phyloP scores from a whole-genome alignment of 2,329 filamentous ascomycete species.

The Fusarium sp. region DNA sequence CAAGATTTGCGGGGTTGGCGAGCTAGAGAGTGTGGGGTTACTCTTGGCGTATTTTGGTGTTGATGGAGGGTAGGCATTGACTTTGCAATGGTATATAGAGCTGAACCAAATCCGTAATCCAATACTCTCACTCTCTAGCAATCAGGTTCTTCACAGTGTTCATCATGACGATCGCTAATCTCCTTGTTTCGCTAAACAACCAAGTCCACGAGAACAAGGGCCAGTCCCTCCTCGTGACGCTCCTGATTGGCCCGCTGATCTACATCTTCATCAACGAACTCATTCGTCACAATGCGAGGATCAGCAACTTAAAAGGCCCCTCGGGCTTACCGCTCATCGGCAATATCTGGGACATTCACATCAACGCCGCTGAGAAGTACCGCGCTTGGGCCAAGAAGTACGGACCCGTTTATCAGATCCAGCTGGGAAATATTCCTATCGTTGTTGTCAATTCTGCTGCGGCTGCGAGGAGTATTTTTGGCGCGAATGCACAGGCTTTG shows the following conservation, averaged over 20 bases:
- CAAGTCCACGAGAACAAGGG: conserved; percentile 35
- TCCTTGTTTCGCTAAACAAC: conserved; percentile 31
- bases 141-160: too few species aligned
- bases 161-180: conserved; percentile 42
- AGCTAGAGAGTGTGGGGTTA: not conserved
- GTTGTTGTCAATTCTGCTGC: conserved; percentile 65
- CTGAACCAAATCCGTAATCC: not conserved
- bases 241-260: conserved; percentile 48
- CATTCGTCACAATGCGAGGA: conserved; percentile 54
- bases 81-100: not conserved
- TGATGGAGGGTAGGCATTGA: not conserved
- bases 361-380: conserved; percentile 66
- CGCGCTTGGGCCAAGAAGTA: conserved; percentile 61
- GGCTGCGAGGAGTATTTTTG: conserved; percentile 60
- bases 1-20: not conserved
- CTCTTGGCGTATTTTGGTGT: not conserved
- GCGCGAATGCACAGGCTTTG: conserved; percentile 61
- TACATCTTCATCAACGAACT: conserved; percentile 61
- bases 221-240: conserved; percentile 33
- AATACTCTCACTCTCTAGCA: not conserved
- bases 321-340: conserved; percentile 62
- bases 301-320: conserved; percentile 59
- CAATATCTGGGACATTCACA: conserved; percentile 63
- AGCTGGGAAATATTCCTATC: conserved; percentile 65
- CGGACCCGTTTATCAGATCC: conserved; percentile 63